Percentiles rank a stretch among this genome's conserved stretches.
Conservation (phyloP, 2,329 filamentous ascomycete species). For the Trichoderma endophyticum region DNA sequence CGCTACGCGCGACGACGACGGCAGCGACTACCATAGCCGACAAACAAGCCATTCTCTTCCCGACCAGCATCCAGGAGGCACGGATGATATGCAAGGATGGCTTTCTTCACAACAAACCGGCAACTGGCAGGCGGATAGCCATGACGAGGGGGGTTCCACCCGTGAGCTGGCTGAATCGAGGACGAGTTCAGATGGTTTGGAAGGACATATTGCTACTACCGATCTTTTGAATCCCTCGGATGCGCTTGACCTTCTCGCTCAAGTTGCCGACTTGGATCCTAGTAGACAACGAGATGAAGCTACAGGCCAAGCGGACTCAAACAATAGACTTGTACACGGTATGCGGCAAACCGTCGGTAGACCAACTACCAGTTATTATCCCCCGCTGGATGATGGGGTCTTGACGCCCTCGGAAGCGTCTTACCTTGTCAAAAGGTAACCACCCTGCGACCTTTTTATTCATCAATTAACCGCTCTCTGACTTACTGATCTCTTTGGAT, state of each 20-base stretch:
- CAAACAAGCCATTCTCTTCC: background rate
- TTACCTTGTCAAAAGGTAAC: background rate
- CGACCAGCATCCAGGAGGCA: background rate
- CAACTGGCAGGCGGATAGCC: background rate
- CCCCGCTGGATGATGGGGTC: background rate
- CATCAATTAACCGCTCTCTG: background rate
- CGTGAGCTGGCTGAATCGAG: background rate
- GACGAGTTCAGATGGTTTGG: background rate
- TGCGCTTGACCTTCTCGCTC: background rate
- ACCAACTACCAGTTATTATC: background rate
- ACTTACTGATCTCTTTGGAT: background rate
- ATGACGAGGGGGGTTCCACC: background rate
- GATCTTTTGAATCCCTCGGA: conserved; percentile 1
- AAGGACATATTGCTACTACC: background rate
- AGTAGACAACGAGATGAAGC: background rate
- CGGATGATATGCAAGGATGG: background rate
- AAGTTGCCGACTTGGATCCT: conserved; percentile 4
- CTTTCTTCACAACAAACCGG: background rate
- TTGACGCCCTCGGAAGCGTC: background rate
- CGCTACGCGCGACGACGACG: background rate
- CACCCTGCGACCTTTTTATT: background rate
- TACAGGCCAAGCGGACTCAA: background rate
- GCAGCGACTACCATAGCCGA: background rate
- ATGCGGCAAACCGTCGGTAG: background rate
- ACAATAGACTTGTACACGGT: background rate